Conservation (phyloP, 2,329 filamentous ascomycete genomes). For the Beauveria medogensis region DNA sequence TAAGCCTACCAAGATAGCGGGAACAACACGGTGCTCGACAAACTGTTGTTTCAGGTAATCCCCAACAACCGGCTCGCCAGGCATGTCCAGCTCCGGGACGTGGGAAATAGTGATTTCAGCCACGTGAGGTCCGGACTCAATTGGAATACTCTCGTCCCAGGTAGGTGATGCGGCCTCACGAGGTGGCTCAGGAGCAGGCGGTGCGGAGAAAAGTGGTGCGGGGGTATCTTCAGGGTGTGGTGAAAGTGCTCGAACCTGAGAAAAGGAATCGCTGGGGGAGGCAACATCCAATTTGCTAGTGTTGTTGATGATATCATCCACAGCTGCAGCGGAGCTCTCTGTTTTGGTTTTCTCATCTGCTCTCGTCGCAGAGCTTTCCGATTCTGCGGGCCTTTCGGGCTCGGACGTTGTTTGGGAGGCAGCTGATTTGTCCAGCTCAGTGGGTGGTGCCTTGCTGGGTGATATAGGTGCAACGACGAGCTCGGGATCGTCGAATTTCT, state of each 20-base stretch:
- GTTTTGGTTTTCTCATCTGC: slow-evolving; percentile 12
- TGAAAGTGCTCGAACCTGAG: slow-evolving; percentile 27
- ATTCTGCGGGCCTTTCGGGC: background rate
- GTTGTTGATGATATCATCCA: background rate
- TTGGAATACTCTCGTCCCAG: background rate
- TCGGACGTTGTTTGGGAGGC: background rate
- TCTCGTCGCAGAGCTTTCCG: slow-evolving; percentile 13
- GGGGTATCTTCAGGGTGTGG: slow-evolving; percentile 61
- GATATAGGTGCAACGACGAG: slow-evolving; percentile 51
- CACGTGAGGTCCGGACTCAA: background rate
- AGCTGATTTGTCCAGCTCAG: slow-evolving; percentile 20
- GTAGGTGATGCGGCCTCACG: slow-evolving; percentile 16
- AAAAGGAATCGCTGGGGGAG: background rate
- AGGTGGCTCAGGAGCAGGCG: slow-evolving; percentile 21
- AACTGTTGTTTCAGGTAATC: slow-evolving; percentile 95
- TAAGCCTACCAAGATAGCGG: slow-evolving; percentile 76
- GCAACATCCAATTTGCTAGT: slow-evolving; percentile 6
- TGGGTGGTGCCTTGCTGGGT: slow-evolving; percentile 30
- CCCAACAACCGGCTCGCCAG: slow-evolving; percentile 68
- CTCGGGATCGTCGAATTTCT: slow-evolving; percentile 46
- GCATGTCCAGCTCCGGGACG: slow-evolving; percentile 11
- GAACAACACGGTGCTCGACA: slow-evolving; percentile 87
- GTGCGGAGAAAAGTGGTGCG: slow-evolving; percentile 46
- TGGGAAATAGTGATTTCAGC: slow-evolving; percentile 7
- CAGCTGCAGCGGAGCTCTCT: slow-evolving; percentile 10